phyloP scores from a whole-genome alignment of 1,284 basidiomycete genomes.

The Tetrapyrgos nigripes region DNA sequence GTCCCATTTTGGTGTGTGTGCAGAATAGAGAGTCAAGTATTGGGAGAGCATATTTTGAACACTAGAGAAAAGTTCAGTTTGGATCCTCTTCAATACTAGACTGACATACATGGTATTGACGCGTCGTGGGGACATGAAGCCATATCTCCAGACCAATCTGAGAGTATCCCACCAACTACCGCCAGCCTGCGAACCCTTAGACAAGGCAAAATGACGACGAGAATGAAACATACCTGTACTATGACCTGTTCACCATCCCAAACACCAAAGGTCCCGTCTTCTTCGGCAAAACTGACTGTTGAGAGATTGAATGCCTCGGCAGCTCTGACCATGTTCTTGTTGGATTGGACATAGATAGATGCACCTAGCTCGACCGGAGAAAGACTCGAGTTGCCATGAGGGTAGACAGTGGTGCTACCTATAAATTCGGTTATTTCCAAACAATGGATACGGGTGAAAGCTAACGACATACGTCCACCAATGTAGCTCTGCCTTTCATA shows the following conservation, averaged over 20 bases:
- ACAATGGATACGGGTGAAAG: conserved; percentile 6
- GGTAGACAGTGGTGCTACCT: conserved; percentile 83
- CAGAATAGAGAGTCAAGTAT: conserved; percentile 66
- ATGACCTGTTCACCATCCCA: conserved; percentile 87
- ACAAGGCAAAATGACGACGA: conserved; percentile 23
- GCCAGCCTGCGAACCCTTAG: conserved; percentile 24
- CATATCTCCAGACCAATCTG: conserved; percentile 84
- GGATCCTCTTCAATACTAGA: conserved; percentile 3
- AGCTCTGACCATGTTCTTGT: conserved; percentile 86
- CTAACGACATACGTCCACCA: conserved; percentile 77
- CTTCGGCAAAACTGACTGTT: conserved; percentile 57
- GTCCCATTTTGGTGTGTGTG: conserved; percentile 69
- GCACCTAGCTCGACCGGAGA: conserved; percentile 85
- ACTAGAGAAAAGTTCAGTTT: conserved; percentile 39
- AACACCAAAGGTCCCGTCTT: conserved; percentile 63
- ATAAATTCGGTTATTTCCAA: conserved; percentile 14
- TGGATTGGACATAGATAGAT: conserved; percentile 85
- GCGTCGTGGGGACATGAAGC: conserved; percentile 68
- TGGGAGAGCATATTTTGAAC: conserved; percentile 62
- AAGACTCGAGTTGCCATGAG: conserved; percentile 70
- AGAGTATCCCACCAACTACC: conserved; percentile 75
- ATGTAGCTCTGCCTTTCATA: conserved; percentile 81
- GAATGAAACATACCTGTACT: conserved; percentile 56
- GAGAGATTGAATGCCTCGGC: conserved; percentile 81
- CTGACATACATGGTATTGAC: conserved; percentile 61